Conservation (phyloP, 2,329 filamentous ascomycete genomes). For the Paraphaeosphaeria sporulosa region DNA sequence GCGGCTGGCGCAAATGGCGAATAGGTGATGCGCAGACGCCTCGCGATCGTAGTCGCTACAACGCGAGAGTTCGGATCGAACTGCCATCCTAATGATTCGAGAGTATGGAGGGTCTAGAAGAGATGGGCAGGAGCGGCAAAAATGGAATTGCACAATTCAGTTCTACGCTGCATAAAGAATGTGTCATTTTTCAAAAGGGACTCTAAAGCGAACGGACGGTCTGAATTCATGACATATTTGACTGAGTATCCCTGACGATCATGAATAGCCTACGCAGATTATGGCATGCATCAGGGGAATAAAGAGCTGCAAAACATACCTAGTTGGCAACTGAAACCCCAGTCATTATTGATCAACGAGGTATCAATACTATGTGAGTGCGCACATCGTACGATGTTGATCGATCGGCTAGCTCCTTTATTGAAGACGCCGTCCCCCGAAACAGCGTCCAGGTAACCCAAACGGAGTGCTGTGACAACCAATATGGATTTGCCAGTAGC, state of each 20-base stretch:
- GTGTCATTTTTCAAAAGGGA: not conserved
- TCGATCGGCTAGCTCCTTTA: not conserved
- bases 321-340: not conserved
- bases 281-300: not conserved
- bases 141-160: not conserved
- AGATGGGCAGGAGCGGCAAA: not conserved
- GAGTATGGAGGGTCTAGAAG: not conserved
- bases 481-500: not conserved
- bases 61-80: not conserved
- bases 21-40: not conserved
- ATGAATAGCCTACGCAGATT: not conserved
- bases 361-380: not conserved
- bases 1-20: not conserved
- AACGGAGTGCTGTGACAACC: not conserved
- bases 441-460: not conserved
- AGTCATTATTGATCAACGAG: not conserved
- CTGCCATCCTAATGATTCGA: too few relatives aligned
- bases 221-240: not conserved
- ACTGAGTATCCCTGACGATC: not conserved
- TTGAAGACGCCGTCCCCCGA: not conserved
- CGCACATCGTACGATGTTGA: not conserved
- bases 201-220: not conserved
- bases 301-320: not conserved
- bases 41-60: not conserved
- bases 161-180: not conserved